Evolutionary conservation across 2,329 filamentous ascomycete species (phyloP), one percentile per base, ranked within the genome.

Genomic region (Colletotrichum filicis): DNA sequence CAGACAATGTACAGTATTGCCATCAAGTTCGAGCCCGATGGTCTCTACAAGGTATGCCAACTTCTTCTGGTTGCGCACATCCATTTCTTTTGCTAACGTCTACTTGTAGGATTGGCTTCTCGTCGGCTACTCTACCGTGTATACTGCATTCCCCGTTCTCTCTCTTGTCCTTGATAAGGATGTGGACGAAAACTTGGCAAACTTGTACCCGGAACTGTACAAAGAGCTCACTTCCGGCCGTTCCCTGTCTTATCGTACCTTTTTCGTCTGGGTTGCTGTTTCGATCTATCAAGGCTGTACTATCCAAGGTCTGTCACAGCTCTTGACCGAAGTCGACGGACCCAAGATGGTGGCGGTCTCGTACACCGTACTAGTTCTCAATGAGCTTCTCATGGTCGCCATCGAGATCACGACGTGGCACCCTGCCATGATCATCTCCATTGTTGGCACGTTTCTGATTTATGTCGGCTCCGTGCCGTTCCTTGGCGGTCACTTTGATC

Each of bases 1-100:
- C 97, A 99, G 85, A 98, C 97, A 0, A 95, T 99, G 88, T 99
- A 96, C 86, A 97, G 94, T 81, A 97, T 98, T 74, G 95, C 96
- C 6, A 93, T 94, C 71, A 91, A 93, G 74, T 98, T 98, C 80
- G 95, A 98, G 81, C 97, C 97, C 0, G 95, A 97, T 78, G 97
- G 96, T 35, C 86, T 99, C 9, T 99, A 98, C 87, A 95, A 92
- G 83, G 88, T 89, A 83, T 76, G 75, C 71, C 9, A 4, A n/a
- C 19, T 56, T 55, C 32, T 28, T 35, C 46, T 12, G 16, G 22
- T 22, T 9, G 61, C 5, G 26, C 24, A 24, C 32, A 16, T 52
- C 3, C 26, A 35, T 57, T 14, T 6, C 3, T 16, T 1, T 42
- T 14, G 61, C 77, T 83, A 55, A 82, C 76, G 0, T 19, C 30